Base-by-base conservation (phyloP, 1,284 basidiomycete genomes). In the Fomes fomentarius region DNA sequence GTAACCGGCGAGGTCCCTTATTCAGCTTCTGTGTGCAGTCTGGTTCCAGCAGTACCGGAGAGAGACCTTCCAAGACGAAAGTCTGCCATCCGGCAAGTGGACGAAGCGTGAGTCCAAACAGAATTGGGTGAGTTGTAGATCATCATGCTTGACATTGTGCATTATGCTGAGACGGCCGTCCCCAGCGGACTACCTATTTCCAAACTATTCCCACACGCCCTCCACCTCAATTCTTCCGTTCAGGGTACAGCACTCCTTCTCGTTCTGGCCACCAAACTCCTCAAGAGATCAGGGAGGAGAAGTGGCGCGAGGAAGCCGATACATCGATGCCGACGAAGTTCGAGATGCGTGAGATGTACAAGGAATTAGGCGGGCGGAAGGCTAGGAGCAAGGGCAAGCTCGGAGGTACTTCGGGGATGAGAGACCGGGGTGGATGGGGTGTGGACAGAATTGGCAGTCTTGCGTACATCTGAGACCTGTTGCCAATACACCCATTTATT, bases 21-120 rank as follows among this genome's bases (percentile, higher is more conserved):
- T 38, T 42, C 8, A 50, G 33, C 21, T 14, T 47, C 6, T 30
- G 28, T 15, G 12, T 3, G 2, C 63, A 95, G 93, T 95, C 3
- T 96, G 93, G 93, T 96, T 94, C 76, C 88, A 92, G 62, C 87
- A 91, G 62, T 91, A 90, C 66, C 75, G 90, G 55, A 89, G 84
- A 64, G 90, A 91, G 57, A 85, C 86, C 65, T 92, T 92, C 65
- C 82, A 89, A 46, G 90, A 91, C 57, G 85, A 84, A 34, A 84
- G 80, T 56, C 69, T 92, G 38, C 89, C 90, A 4, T 78, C 84
- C 9, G 90, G 90, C 17, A 92, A 92, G 69, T 93, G 90, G 90
- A 89, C 90, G n/a, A 85, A 86, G 63, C 78, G 87, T 50, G 90
- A 93, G 68, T 92, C 90, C 6, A 93, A 91, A 67, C 87, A 91